Evolutionary conservation across 768 basidiomycete species (phyloP).

Genomic region (Rhodotorula paludigena): DNA sequence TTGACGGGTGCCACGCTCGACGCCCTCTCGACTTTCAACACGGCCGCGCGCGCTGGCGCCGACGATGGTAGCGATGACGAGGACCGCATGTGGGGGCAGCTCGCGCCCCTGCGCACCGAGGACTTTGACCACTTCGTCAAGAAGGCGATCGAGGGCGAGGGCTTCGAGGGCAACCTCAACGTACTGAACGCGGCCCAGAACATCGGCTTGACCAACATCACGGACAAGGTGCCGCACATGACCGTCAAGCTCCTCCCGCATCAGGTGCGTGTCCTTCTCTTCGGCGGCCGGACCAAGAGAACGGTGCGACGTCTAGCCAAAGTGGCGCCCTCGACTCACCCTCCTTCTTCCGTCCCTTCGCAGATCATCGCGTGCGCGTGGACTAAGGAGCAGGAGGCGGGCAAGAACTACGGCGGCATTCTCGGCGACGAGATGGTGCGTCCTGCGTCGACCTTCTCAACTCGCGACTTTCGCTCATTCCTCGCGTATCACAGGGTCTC

Average conservation of each 20-base stretch:
- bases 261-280: neutral
- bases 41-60: too few species aligned
- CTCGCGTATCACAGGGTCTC: conserved; percentile 65
- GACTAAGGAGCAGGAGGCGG: conserved; percentile 52
- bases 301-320: fast-evolving
- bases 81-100: neutral
- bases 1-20: neutral
- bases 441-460: neutral
- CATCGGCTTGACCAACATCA: conserved; percentile 55
- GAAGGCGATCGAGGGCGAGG: conserved; percentile 15
- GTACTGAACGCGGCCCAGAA: conserved; percentile 58
- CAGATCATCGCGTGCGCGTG: conserved; percentile 58
- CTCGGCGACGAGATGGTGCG: conserved; percentile 29
- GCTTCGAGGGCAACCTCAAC: conserved; percentile 51
- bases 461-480: neutral
- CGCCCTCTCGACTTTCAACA: neutral
- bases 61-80: neutral
- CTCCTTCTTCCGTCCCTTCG: neutral
- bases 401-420: conserved; percentile 28
- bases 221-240: conserved; percentile 58
- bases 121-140: conserved; percentile 16
- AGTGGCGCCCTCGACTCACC: neutral
- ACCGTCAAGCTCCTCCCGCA: conserved; percentile 58
- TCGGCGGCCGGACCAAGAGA: neutral
- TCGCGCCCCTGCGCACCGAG: neutral